These are phyloP conservation scores for Sporothrix luriei DNA, from an alignment of 2,329 filamentous ascomycete genomes.

Conservation along the genomic window DNA sequence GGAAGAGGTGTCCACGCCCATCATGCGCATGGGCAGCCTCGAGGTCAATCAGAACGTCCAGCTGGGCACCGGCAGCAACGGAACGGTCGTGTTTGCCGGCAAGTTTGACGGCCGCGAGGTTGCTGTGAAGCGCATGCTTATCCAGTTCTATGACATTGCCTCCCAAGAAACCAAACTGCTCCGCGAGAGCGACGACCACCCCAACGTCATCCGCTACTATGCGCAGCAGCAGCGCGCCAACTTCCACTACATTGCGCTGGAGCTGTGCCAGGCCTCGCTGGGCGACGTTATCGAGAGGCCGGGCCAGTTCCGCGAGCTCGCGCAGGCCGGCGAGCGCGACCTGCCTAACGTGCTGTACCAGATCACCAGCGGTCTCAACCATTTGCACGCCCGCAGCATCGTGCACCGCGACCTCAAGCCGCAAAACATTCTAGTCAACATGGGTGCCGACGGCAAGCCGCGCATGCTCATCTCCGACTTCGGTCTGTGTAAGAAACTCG, in stretches of 20 bases:
- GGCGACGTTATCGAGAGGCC: constrained; percentile 87
- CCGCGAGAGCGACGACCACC: constrained; percentile 91
- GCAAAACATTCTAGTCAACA: constrained; percentile 89
- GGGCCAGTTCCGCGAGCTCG: constrained; percentile 65
- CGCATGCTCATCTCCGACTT: constrained; percentile 97
- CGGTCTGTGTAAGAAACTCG: constrained; percentile 94
- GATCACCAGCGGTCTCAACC: constrained; percentile 83
- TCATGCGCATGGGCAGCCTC: constrained; percentile 64
- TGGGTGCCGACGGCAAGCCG: constrained; percentile 68
- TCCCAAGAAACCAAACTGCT: constrained; percentile 89
- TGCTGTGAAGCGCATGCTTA: constrained; percentile 94
- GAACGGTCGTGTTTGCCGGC: constrained; percentile 95
- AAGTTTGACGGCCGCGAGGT: constrained; percentile 91
- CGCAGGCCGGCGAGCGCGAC: constrained; percentile 72
- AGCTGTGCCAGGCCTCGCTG: constrained; percentile 89
- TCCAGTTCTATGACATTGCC: constrained; percentile 93
- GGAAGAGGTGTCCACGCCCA: constrained; percentile 61
- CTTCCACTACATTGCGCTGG: constrained; percentile 94
- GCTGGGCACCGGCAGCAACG: constrained; percentile 83
- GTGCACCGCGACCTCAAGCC: constrained; percentile 97
- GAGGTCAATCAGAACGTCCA: constrained; percentile 66
- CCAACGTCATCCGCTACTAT: constrained; percentile 95
- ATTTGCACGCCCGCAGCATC: constrained; percentile 88
- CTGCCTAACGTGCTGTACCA: constrained; percentile 81
- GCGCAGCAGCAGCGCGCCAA: constrained; percentile 85